These are phyloP conservation scores for Phyllostachys edulis DNA, from an alignment of 176 grass and related monocot species.

Conservation along the genomic window DNA sequence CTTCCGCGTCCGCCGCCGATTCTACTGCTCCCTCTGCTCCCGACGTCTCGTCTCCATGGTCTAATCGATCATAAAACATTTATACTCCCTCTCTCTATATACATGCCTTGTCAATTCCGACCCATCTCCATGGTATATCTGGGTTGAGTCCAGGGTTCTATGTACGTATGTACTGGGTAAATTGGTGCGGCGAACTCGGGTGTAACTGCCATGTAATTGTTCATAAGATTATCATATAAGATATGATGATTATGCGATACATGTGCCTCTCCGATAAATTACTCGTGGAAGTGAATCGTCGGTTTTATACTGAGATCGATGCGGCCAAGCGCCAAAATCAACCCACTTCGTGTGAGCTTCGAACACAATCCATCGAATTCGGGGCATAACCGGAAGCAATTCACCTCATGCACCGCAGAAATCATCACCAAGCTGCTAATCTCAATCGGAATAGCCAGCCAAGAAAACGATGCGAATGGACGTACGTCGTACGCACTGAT, in stretches of 20 bases:
- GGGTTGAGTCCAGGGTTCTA: not conserved
- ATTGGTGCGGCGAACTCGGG: not conserved
- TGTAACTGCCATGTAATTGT: not conserved
- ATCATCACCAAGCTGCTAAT: not conserved
- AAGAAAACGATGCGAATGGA: not conserved
- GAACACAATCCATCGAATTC: not conserved
- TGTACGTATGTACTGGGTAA: not conserved
- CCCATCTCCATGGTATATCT: not conserved
- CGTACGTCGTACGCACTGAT: not conserved
- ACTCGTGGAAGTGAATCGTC: not conserved
- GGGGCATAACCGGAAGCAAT: not conserved
- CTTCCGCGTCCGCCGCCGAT: slow-evolving; percentile 48
- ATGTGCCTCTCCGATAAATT: not conserved
- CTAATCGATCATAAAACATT: not conserved
- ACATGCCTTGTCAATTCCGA: not conserved
- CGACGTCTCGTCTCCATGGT: slow-evolving; percentile 40
- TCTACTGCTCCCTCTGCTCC: slow-evolving; percentile 60
- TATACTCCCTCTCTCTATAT: not conserved
- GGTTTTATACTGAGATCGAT: not conserved
- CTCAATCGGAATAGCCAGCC: not conserved
- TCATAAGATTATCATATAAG: not conserved
- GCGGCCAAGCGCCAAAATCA: not conserved
- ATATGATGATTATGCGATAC: not conserved
- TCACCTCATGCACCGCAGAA: not conserved
- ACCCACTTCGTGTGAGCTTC: not conserved